A percentile compares a stretch with the other conserved stretches of the same genome.
phyloP scores from a whole-genome alignment of 176 grass and related monocot genomes.

The Carex pumila region DNA sequence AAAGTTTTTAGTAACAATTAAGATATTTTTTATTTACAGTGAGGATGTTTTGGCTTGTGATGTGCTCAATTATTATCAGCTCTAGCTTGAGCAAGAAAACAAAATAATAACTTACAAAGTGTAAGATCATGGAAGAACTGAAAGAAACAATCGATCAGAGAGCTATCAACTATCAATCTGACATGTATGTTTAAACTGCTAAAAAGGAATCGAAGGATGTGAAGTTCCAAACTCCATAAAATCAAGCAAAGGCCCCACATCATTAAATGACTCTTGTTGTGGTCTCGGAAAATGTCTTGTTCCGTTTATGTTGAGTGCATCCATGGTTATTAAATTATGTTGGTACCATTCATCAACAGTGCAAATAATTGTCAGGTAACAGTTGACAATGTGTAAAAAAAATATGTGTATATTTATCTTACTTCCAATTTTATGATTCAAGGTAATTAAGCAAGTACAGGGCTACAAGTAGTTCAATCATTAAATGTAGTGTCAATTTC shows the following conservation, averaged over 20 bases:
- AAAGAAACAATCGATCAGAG: neutral
- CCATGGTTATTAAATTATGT: neutral
- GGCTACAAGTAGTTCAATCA: too few relatives aligned
- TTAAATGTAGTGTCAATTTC: too few relatives aligned
- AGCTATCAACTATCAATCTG: neutral
- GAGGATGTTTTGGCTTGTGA: neutral
- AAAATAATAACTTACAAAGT: neutral
- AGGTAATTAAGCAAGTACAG: too few relatives aligned
- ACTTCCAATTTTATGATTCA: too few relatives aligned
- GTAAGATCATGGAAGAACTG: neutral
- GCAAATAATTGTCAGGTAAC: neutral
- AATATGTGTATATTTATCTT: neutral
- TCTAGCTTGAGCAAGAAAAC: neutral
- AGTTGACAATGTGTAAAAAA: neutral
- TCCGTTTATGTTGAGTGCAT: neutral
- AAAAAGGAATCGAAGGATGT: neutral
- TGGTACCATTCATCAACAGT: neutral
- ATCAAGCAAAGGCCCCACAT: neutral
- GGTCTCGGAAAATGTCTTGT: neutral
- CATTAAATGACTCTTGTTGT: neutral
- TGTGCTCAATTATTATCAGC: neutral
- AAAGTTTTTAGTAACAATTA: neutral
- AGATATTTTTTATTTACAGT: neutral
- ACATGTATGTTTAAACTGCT: conserved; percentile 2
- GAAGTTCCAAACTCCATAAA: neutral